A percentile compares a stretch with the other conserved stretches of the same genome.
These are phyloP conservation scores for Pholiota microspora DNA, from an alignment of 768 basidiomycete genomes.

Conservation along the genomic window DNA sequence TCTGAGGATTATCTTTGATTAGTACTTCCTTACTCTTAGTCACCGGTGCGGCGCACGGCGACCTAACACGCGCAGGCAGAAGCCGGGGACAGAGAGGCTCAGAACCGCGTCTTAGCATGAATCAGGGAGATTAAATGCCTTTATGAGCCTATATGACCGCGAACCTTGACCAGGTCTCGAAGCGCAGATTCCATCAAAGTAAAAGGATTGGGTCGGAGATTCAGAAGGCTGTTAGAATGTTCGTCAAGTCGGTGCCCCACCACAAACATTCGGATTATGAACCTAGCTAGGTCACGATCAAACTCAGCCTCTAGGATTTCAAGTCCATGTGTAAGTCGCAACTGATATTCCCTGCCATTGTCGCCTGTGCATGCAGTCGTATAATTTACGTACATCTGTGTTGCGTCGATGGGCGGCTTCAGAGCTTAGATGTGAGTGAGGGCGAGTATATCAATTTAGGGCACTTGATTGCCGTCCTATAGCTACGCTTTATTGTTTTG, in stretches of 20 bases:
- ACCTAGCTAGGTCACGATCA: no score
- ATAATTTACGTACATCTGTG: neutral
- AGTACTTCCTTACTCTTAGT: neutral
- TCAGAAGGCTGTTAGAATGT: neutral
- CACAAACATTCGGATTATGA: no score
- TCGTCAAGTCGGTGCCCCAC: neutral
- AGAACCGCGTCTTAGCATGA: neutral
- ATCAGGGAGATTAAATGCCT: constrained; percentile 1
- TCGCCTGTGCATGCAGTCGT: no score
- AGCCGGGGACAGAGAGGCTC: neutral
- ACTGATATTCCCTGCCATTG: no score
- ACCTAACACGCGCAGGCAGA: neutral
- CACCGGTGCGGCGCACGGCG: neutral
- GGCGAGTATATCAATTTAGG: neutral
- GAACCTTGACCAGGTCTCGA: neutral
- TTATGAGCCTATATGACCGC: neutral
- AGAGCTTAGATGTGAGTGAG: neutral
- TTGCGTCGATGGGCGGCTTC: neutral
- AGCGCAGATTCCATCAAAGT: no score
- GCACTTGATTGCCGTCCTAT: neutral
- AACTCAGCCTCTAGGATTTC: no score
- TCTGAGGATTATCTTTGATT: neutral
- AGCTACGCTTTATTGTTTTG: neutral
- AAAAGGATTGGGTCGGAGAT: neutral
- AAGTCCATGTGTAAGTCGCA: no score